Evolutionary conservation across 2,329 filamentous ascomycete genomes (phyloP).

Genomic region (Aspergillus fischeri): DNA sequence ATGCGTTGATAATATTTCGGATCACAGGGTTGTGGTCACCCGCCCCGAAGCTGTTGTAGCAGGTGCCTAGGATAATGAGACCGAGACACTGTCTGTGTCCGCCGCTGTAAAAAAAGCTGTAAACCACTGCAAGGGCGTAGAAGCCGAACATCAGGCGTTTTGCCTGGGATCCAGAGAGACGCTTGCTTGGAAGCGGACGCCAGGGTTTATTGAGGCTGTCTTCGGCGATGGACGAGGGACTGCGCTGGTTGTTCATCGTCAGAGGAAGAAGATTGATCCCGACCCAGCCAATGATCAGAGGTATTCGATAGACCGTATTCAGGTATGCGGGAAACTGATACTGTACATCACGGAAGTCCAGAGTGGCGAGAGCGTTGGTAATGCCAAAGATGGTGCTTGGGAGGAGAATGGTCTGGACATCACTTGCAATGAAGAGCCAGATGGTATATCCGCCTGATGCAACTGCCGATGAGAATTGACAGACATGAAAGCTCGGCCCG

Average conservation of each 20-base stretch:
- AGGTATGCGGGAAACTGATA: neutral
- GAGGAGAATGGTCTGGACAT: neutral
- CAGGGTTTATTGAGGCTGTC: slow-evolving; percentile 42
- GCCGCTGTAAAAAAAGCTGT: slow-evolving; percentile 5
- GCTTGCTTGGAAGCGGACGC: slow-evolving; percentile 26
- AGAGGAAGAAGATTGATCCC: slow-evolving; percentile 31
- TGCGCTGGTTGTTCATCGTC: slow-evolving; percentile 38
- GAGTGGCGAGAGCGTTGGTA: neutral
- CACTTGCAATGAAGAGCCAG: neutral
- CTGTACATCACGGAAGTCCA: neutral
- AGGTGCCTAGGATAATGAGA: neutral
- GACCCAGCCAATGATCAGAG: slow-evolving; percentile 4
- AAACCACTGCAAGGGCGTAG: neutral
- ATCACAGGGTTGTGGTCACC: neutral
- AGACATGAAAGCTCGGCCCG: neutral
- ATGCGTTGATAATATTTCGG: neutral
- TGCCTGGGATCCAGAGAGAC: slow-evolving; percentile 15
- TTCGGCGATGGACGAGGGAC: slow-evolving; percentile 30
- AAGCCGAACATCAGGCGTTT: slow-evolving; percentile 10
- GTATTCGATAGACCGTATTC: neutral
- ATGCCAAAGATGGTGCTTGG: slow-evolving; percentile 1
- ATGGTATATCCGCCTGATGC: neutral
- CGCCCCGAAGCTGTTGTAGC: neutral
- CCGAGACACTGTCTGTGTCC: neutral
- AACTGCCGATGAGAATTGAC: neutral